Evolutionary conservation across 192 early-diverging fungal species (phyloP), one percentile per base, ranked within the genome.

Genomic region (Paraglomus occultum): DNA sequence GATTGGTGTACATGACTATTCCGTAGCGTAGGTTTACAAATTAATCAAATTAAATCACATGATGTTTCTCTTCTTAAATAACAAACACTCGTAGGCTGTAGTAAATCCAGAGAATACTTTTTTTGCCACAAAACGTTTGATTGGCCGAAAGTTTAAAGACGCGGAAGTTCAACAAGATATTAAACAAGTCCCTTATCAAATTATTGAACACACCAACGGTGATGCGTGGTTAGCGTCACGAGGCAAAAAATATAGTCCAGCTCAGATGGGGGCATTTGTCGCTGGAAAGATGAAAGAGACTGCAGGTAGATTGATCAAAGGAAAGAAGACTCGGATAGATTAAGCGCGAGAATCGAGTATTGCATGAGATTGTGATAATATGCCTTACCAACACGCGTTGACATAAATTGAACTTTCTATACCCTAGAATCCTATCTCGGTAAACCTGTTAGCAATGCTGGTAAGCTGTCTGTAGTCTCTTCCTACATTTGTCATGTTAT

Each of bases 201-300:
- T 99, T 76, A 82, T 99, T 47, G 85, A 88, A 67, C 95, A 97
- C 81, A 84, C 75, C 71, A 99, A 99, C 81, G 95, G 95, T 17
- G 95, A 99, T 77, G 97, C 95, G n/a, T 98, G 95, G 95, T 88
- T 99, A 11, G 93, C 96, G 78, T 88, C 94, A 12, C 85, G 90
- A 63, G 97, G 93, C 15, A 95, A 99, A 79, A 91, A 84, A 77
- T 99, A 98, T 87, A 93, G 90, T 65, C 97, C 97, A 6, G 83
- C 93, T 0, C 95, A 99, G 83, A 92, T 99, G 55, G 95, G 95
- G 73, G 97, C 87, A 39, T 98, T 95, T 77, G 86, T 97, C n/a
- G 86, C 98, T n/a, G 87, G 89, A 73, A 99, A 99, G 84, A 95
- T 99, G 95, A 97, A 97, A 87, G 97, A 99, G 74, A 97, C 95